Base-by-base conservation (phyloP, 805 yeast species). In the Saccharomycopsis fibuligera region DNA sequence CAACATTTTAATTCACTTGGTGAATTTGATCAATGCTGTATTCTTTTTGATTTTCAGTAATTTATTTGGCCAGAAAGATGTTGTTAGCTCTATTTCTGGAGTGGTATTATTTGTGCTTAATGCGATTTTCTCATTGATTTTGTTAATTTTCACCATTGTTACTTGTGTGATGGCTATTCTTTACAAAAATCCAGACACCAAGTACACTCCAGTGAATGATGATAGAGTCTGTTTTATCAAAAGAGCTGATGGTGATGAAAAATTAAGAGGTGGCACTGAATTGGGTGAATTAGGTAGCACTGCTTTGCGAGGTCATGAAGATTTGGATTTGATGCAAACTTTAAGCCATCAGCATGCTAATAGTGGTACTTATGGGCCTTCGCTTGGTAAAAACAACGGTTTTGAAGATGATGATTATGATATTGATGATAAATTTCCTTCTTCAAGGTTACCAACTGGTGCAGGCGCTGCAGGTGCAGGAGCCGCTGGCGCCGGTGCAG, bases 211-310 rank as follows among this genome's bases (percentile, higher is more conserved):
- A 54, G 85, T 91, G 84, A 85, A 84, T 58, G 99, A 93, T 65
- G 99, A 93, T 62, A 79, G 99, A 63, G 93, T 86, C 45, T 86
- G 96, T n/a, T 93, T 93, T 64, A 86, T 93, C 61, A 90, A 90
- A 54, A 74, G 82, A 59, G 71, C 73, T 48, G 80, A 70, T 48
- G 65, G 65, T 30, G 60, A 63, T 41, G 54, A 58, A 21, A 53
- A 50, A 33, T 16, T 42, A 10, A 36, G 47, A n/a, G 54, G 53
- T 9, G 56, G 48, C 16, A 53, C 56, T 4, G 56, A 53, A 40
- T 37, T 53, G 22, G 51, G 44, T 25, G 56, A 54, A 4, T 45
- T 53, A 16, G 56, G 56, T 12, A 37, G 50, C 5, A 44, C 56
- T 6, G 56, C 56, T 8, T 29, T 53, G 16, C 40, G 48, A 29